phyloP scores from a whole-genome alignment of 1,284 basidiomycete species.

The Ceratobasidium sp. region DNA sequence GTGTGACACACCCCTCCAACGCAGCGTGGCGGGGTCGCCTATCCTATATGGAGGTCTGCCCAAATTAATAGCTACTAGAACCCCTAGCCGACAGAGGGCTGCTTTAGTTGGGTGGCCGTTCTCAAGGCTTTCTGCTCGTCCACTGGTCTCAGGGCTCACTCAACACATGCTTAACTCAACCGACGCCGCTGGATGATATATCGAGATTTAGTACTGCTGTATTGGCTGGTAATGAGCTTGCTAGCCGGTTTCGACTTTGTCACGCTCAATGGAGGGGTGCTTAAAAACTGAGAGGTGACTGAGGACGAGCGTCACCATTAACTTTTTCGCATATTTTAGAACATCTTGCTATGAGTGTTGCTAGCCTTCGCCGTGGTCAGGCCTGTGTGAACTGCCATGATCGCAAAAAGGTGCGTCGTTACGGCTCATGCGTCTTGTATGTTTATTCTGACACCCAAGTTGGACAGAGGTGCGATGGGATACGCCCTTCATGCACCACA shows the following conservation, averaged over 20 bases:
- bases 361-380: slow-evolving; percentile 6
- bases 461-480: slow-evolving; percentile 26
- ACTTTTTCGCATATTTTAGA: background rate
- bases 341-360: background rate
- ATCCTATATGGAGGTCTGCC: too few species aligned
- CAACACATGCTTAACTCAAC: too few species aligned
- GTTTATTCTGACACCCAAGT: background rate
- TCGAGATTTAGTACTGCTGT: background rate
- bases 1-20: too few species aligned
- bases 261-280: background rate
- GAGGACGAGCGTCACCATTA: background rate
- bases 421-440: background rate
- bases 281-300: background rate
- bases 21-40: too few species aligned
- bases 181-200: background rate
- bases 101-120: too few species aligned
- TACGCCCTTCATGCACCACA: slow-evolving; percentile 15
- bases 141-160: too few species aligned
- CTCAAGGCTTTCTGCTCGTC: too few species aligned
- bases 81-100: too few species aligned
- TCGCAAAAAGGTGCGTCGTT: slow-evolving; percentile 32
- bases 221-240: background rate
- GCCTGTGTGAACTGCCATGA: slow-evolving; percentile 20
- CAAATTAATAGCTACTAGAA: too few species aligned
- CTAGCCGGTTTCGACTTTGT: background rate